A percentile compares a stretch with the other conserved stretches of the same genome.
These are phyloP conservation scores for Lagenidium giganteum DNA, from an alignment of 352 stramenopile species.

Conservation along the genomic window DNA sequence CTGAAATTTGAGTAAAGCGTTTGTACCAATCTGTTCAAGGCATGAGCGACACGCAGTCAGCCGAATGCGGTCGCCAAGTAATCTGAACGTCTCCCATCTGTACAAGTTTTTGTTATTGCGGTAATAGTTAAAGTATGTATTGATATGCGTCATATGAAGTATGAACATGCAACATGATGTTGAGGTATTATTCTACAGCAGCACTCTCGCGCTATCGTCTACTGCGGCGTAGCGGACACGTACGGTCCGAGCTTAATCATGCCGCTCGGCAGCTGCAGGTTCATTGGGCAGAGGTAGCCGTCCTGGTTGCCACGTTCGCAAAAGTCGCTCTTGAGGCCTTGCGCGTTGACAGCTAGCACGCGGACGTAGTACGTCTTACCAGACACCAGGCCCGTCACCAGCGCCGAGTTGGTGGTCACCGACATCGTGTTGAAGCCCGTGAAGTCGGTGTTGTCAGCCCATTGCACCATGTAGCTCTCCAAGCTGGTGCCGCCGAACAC, in stretches of 20 bases:
- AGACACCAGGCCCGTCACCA: slow-evolving; percentile 51
- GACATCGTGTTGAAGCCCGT: slow-evolving; percentile 58
- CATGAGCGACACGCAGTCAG: no score
- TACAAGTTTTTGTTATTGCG: no score
- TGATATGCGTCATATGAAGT: no score
- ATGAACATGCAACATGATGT: background rate
- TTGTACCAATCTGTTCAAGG: no score
- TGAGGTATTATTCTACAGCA: background rate
- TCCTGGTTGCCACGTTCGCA: slow-evolving; percentile 31
- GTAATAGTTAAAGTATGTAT: no score
- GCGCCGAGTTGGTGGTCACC: slow-evolving; percentile 38
- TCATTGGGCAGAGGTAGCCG: slow-evolving; percentile 49
- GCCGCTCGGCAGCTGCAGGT: no score
- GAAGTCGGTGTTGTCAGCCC: slow-evolving; percentile 49
- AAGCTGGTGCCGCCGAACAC: slow-evolving; percentile 84
- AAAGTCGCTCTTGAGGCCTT: slow-evolving; percentile 51
- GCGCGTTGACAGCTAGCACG: slow-evolving; percentile 68
- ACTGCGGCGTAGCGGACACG: no score
- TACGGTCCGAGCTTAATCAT: no score
- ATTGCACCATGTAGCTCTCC: slow-evolving; percentile 90
- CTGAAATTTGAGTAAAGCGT: no score
- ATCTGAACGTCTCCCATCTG: no score
- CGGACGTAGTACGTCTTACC: slow-evolving; percentile 58
- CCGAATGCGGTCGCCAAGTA: no score
- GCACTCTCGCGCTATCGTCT: no score